These are phyloP conservation scores for Microdochium trichocladiopsis DNA, from an alignment of 2,329 filamentous ascomycete species.

Conservation along the genomic window DNA sequence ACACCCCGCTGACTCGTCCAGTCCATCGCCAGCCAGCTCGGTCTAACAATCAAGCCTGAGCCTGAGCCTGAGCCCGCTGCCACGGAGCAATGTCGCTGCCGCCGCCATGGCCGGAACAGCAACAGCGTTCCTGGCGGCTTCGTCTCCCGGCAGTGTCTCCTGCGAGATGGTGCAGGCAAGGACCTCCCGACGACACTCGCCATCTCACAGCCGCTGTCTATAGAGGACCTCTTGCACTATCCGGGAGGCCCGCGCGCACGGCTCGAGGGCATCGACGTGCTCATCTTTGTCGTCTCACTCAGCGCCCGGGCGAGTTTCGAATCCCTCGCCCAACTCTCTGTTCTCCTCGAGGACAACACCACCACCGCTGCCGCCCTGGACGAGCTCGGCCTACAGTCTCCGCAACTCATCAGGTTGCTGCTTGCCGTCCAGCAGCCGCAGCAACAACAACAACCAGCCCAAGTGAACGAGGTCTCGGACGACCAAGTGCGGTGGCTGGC, in stretches of 20 bases:
- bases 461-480: not conserved
- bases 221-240: not conserved
- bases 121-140: too few species aligned
- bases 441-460: not conserved
- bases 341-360: not conserved
- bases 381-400: not conserved
- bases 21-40: too few species aligned
- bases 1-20: too few species aligned
- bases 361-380: too few species aligned
- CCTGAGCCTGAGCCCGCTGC: too few species aligned
- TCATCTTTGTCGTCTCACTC: not conserved
- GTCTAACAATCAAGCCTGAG: too few species aligned
- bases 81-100: too few species aligned
- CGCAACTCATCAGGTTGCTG: not conserved
- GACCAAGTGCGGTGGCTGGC: not conserved
- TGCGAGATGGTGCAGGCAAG: too few species aligned
- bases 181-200: too few species aligned
- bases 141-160: too few species aligned
- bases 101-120: too few species aligned
- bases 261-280: not conserved
- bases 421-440: not conserved
- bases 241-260: not conserved
- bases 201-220: not conserved
- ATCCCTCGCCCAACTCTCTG: not conserved
- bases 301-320: not conserved